phyloP scores from a whole-genome alignment of 768 basidiomycete genomes.

The Boletus rufocinnamomeus region DNA sequence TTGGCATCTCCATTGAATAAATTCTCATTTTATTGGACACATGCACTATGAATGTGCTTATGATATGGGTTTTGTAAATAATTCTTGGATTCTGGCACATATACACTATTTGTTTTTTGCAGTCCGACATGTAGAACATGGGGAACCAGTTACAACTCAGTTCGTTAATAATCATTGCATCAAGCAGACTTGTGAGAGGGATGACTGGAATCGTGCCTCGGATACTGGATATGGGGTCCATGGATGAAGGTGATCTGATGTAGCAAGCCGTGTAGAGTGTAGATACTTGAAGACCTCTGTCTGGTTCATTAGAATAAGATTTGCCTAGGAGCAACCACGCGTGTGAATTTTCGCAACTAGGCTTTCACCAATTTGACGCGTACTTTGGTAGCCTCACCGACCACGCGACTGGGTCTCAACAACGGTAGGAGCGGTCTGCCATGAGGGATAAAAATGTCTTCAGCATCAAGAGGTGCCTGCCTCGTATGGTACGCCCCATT shows the following conservation, averaged over 20 bases:
- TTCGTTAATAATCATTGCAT: too few species aligned
- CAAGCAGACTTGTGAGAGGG: too few species aligned
- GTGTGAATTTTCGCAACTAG: slow-evolving; percentile 20
- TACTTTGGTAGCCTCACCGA: background rate
- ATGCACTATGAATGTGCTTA: too few species aligned
- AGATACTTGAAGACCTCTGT: background rate
- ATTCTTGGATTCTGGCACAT: too few species aligned
- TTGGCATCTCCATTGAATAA: too few species aligned
- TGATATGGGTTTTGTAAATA: too few species aligned
- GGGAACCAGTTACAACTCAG: too few species aligned
- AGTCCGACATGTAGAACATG: too few species aligned
- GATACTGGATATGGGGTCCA: background rate
- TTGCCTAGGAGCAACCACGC: too few species aligned
- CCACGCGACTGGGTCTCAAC: background rate
- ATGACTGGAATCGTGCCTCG: background rate
- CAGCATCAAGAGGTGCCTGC: slow-evolving; percentile 55
- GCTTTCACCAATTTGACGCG: background rate
- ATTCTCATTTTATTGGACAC: too few species aligned
- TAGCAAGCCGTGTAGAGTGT: background rate
- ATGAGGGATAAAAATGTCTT: slow-evolving; percentile 55
- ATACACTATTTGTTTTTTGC: too few species aligned
- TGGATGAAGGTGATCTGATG: background rate
- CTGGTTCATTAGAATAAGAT: too few species aligned
- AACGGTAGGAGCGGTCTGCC: slow-evolving; percentile 16
- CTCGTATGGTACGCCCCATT: slow-evolving; percentile 66